Evolutionary conservation across 192 early-diverging fungal species (phyloP).

Genomic region (Coemansia sp.): DNA sequence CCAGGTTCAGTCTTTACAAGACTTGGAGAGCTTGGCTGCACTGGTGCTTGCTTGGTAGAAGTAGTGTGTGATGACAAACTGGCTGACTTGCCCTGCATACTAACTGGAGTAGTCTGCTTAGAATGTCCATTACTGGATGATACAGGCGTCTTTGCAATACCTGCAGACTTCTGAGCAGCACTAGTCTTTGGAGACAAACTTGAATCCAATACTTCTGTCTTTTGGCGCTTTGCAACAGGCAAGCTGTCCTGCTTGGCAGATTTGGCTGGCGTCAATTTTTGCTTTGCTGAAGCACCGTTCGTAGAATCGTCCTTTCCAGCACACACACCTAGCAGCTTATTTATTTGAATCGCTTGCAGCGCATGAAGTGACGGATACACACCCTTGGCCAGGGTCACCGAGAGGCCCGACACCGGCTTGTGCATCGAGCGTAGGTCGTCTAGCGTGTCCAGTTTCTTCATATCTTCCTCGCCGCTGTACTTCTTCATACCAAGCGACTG

Average conservation of each 20-base stretch:
- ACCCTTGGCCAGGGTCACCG: not conserved
- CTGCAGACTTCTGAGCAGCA: not conserved
- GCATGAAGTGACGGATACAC: not conserved
- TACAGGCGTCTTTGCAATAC: not conserved
- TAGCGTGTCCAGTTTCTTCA: conserved; percentile 4
- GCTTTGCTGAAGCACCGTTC: not conserved
- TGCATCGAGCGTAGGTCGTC: not conserved
- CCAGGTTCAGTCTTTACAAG: too few species aligned
- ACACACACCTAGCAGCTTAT: not conserved
- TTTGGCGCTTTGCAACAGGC: not conserved
- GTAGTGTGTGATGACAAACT: too few species aligned
- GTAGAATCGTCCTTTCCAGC: not conserved
- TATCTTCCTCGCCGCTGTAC: not conserved
- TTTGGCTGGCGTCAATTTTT: not conserved
- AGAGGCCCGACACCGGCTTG: not conserved
- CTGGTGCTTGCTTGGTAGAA: not conserved
- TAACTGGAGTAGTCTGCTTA: not conserved
- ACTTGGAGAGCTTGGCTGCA: not conserved
- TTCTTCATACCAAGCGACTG: conserved; percentile 15
- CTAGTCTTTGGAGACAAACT: not conserved
- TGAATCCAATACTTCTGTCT: not conserved
- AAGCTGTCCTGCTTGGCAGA: not conserved
- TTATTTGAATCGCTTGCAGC: not conserved
- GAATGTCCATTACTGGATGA: not conserved
- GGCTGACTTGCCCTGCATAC: too few species aligned